phyloP scores from a whole-genome alignment of 108 stramenopile genomes.

The Stephanodiscus minutulus region DNA sequence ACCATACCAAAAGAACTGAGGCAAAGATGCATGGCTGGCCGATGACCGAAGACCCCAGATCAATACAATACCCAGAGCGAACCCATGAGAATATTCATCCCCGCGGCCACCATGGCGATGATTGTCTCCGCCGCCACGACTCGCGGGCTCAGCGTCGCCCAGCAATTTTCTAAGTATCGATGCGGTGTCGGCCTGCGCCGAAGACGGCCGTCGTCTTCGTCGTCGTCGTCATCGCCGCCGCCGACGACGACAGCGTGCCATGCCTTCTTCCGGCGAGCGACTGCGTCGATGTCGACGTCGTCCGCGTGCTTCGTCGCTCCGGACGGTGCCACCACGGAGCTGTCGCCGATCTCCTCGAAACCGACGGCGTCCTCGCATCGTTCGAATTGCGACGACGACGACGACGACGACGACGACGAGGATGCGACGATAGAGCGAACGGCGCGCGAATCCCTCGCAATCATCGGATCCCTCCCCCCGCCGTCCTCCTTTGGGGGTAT shows the following conservation, averaged over 20 bases:
- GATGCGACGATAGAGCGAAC: constrained; percentile 30
- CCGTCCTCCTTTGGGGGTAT: constrained; percentile 34
- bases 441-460: constrained; percentile 25
- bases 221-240: not conserved
- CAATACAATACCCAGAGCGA: not conserved
- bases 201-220: not conserved
- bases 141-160: constrained; percentile 29
- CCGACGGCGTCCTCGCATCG: constrained; percentile 11
- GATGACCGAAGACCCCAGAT: too few species aligned
- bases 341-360: not conserved
- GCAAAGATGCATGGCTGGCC: too few species aligned
- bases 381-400: constrained; percentile 5
- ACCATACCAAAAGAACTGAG: too few species aligned
- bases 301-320: constrained; percentile 15
- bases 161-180: constrained; percentile 2
- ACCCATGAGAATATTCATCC: constrained; percentile 25
- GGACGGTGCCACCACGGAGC: constrained; percentile 11
- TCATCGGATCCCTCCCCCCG: constrained; percentile 36
- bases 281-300: not conserved
- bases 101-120: constrained; percentile 36
- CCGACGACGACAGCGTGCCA: not conserved
- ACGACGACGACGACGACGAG: constrained; percentile 9
- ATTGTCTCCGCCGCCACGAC: constrained; percentile 26
- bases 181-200: not conserved
- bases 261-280: not conserved